Evolutionary conservation across 2,329 filamentous ascomycete species (phyloP).

Genomic region (Ophioceras dolichostomum): DNA sequence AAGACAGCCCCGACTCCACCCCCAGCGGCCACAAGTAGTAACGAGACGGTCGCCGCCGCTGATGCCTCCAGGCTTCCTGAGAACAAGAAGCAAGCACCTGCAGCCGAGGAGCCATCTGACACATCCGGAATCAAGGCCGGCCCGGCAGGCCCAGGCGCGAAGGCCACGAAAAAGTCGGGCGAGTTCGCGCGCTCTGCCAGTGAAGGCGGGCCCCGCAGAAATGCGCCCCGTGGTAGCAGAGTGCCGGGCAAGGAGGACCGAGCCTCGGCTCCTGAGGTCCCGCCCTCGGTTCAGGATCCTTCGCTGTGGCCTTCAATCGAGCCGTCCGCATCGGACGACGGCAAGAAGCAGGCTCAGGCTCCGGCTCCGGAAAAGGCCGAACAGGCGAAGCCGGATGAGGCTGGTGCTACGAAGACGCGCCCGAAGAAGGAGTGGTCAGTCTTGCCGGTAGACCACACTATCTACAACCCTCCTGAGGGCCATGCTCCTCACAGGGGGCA

Average conservation of each 20-base stretch:
- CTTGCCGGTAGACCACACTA: constrained; percentile 70
- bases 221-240: constrained; percentile 31
- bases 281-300: constrained; percentile 62
- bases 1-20: constrained; percentile 19
- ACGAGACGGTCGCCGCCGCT: too few relatives aligned
- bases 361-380: neutral
- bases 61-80: constrained; percentile 18
- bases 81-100: constrained; percentile 22
- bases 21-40: too few relatives aligned
- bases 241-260: constrained; percentile 29
- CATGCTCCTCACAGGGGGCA: constrained; percentile 29
- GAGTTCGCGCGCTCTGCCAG: constrained; percentile 16
- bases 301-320: constrained; percentile 86
- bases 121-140: constrained; percentile 6
- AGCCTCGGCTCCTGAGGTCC: constrained; percentile 10
- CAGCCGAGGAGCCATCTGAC: neutral
- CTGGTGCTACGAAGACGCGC: constrained; percentile 30
- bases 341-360: constrained; percentile 54
- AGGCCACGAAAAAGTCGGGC: constrained; percentile 20
- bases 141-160: constrained; percentile 17
- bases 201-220: constrained; percentile 21
- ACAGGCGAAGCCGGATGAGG: constrained; percentile 43
- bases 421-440: constrained; percentile 80
- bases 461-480: too few relatives aligned
- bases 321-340: constrained; percentile 53